Base-by-base conservation (phyloP, 2,329 filamentous ascomycete species). In the Colletotrichum filicis region DNA sequence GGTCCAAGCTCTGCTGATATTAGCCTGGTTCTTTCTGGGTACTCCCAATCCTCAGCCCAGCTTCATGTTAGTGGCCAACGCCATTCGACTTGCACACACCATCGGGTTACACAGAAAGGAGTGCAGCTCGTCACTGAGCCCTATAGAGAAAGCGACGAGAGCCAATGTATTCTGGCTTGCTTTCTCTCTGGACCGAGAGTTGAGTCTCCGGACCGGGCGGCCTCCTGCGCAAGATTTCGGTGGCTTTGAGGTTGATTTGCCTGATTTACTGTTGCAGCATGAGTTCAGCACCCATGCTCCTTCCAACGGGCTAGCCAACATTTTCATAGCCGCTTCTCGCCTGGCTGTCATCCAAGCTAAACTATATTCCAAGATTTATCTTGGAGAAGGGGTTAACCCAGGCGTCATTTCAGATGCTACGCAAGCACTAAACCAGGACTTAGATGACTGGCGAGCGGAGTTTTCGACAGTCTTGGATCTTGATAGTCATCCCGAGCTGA, bases 21-120 rank as follows among this genome's bases (percentile, higher is more conserved):
- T 66, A 3, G 63, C 52, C 0, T 56, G 53, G 32, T 66, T 66
- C 19, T 66, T 66, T 32, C 63, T 66, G 5, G 63, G 55, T 2
- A 66, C 63, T 4, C 63, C 63, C 4, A 66, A 66, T 30, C 63
- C 63, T 1, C 63, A 66, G n/a, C 63, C 63, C 19, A 66, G 52
- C 7, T 66, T 57, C 63, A 66, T 66, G n/a, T 52, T 66, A 14
- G 52, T 66, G 3, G 63, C 49, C 7, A 55, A 66, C 9, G 63
- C 63, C 22, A 58, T 66, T 14, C 30, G 57, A 19, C 57, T 42
- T 1, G 57, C 57, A 6, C 57, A 59, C 57, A 35, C 57, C 57
- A 59, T 59, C 30, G 63, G 63, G n/a, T 22, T 66, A 7, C 53
- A 66, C 53, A 66, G 55, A 52, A 55, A 66, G 37, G 52, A 58